Evolutionary conservation across 176 grass and related monocot genomes (phyloP), one percentile per base, ranked within the genome.

Genomic region (Puya raimondii): DNA sequence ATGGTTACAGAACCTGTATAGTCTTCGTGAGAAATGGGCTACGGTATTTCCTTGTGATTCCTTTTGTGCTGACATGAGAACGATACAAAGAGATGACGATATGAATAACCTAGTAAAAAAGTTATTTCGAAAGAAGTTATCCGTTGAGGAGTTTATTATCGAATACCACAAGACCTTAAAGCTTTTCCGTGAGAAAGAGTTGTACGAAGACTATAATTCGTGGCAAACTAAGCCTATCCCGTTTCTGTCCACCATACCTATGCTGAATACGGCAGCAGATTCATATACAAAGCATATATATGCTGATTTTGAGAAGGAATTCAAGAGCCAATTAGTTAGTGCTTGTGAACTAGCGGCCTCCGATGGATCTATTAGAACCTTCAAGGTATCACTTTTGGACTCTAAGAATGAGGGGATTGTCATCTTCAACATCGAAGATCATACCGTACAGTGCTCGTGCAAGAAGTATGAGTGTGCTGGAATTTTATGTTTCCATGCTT

Each of bases 401-500:
- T 33, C 29, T 33, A 33, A 33, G 29, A 33, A 33, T 5, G 29
- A 33, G 29, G 29, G 29, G 29, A 33, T 33, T 5, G 4, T 33
- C 29, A 3, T 33, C 29, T 33, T 33, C 29, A 33, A 33, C 2
- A 3, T 33, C 29, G 0, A 33, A 33, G 29, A 33, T 33, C 29
- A 33, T 33, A 33, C 29, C 29, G 29, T 33, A 33, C 47, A 50
- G 3, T 49, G 29, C 29, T 33, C 29, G 2, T 72, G 70, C 23
- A 72, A 17, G 13, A 72, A 72, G 23, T 72, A 56, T 18, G 70
- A 72, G 23, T 42, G 25, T 16, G 47, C 25, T 29, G 70, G 70
- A 13, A 72, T 72, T 29, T 58, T 72, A 57, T 72, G 70, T 17
- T 57, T 72, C 52, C 70, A 72, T 59, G 70, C 70, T 4, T 54